A percentile compares a stretch with the other conserved stretches of the same genome.
These are phyloP conservation scores for Suhomyces faveliae DNA, from an alignment of 805 yeast species.

Conservation along the genomic window DNA sequence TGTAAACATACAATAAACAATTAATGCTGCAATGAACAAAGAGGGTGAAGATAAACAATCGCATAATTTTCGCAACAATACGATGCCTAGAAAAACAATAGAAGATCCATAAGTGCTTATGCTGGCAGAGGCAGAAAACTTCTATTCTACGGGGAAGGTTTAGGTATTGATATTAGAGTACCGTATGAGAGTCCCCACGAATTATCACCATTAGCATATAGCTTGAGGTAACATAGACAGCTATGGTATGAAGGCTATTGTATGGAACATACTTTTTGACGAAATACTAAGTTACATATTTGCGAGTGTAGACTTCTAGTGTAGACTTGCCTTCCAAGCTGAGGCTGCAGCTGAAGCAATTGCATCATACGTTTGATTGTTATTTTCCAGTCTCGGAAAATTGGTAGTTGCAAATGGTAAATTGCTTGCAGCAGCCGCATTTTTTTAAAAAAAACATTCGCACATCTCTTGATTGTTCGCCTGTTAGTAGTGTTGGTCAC, in stretches of 20 bases:
- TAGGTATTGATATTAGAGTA: background rate
- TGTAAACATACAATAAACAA: background rate
- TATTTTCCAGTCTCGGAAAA: background rate
- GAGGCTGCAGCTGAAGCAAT: background rate
- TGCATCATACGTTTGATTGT: background rate
- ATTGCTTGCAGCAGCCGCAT: background rate
- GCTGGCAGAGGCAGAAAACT: background rate
- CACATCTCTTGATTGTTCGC: background rate
- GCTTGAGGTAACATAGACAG: too few relatives aligned
- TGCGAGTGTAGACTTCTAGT: background rate
- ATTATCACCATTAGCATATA: too few relatives aligned
- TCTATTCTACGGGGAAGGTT: background rate
- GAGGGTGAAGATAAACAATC: background rate
- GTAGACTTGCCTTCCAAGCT: background rate
- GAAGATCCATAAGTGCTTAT: background rate
- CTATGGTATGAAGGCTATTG: too few relatives aligned
- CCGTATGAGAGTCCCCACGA: background rate
- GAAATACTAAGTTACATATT: too few relatives aligned
- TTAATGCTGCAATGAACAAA: background rate
- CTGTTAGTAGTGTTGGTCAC: background rate
- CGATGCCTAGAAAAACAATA: background rate
- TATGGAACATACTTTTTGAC: background rate
- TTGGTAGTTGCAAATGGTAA: background rate
- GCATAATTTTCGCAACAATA: background rate
- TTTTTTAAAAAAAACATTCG: background rate